Base-by-base conservation (phyloP, 208 protist genomes). In the Leishmania tarentolae region DNA sequence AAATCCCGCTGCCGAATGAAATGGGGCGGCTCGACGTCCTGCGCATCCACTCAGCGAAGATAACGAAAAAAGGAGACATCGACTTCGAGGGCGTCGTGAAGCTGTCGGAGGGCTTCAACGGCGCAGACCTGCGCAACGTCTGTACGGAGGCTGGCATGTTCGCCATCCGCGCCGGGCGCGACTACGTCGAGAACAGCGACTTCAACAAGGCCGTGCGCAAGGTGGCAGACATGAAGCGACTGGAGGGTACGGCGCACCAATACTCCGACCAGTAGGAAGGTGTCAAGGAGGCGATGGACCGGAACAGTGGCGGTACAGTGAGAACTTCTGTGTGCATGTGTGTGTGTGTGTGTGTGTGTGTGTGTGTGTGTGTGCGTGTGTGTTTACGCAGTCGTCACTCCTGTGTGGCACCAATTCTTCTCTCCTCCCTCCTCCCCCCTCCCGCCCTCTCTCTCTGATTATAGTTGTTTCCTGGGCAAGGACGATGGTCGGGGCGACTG, bases 131-230 rank as follows among this genome's bases (percentile, higher is more conserved):
- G 53, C 91, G 94, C 8, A 99, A 99, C 85, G 97, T 99, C 57
- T 99, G 99, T 89, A 99, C 99, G 3, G 99, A 99, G 93, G 99
- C 99, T 3, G 99, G 99, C 78, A 99, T 99, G 98, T 99, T 99
- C 86, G 99, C 99, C 52, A 98, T 99, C 71, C 94, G 99, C 65
- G 98, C 88, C 0, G 97, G 98, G 47, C 93, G 99, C 69, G 99
- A 99, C 86, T 99, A 99, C 87, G 93, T 98, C 24, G 98, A 98
- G 75, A 95, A 99, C 83, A 98, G 99, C 75, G 99, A 99, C 87
- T 99, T 99, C 85, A 99, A 99, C 92, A 99, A 99, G 88, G 99
- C 99, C 47, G 98, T 98, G 24, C 94, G 99, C 63, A 99, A 99
- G 91, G 96, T 99, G 37, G 90, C 88, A 19, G 99, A 99, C 44